These are phyloP conservation scores for Hericium erinaceus DNA, from an alignment of 768 basidiomycete species.

Conservation along the genomic window DNA sequence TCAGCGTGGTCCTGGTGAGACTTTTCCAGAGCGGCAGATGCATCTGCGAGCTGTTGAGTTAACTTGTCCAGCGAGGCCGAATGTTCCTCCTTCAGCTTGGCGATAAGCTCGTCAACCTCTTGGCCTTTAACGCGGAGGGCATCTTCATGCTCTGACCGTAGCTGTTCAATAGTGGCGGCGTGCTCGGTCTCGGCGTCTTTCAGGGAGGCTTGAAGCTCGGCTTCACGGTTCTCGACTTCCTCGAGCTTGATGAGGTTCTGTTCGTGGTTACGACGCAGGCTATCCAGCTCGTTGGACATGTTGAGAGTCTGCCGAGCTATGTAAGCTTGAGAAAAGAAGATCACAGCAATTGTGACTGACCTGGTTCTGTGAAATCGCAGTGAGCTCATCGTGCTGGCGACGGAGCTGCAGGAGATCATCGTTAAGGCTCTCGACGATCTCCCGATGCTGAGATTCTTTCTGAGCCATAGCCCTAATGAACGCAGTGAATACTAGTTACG, in stretches of 20 bases:
- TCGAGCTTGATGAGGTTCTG: conserved; percentile 45
- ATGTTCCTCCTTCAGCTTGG: conserved; percentile 42
- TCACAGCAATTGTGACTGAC: conserved; percentile 28
- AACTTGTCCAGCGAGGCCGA: conserved; percentile 26
- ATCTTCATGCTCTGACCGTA: conserved; percentile 37
- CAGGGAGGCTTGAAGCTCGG: conserved; percentile 40
- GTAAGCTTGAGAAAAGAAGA: neutral
- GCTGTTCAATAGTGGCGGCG: conserved; percentile 34
- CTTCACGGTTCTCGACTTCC: conserved; percentile 46
- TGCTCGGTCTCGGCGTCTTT: conserved; percentile 44
- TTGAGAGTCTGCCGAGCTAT: conserved; percentile 51
- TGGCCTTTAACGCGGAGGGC: conserved; percentile 31
- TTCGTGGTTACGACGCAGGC: conserved; percentile 52
- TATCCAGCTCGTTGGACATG: conserved; percentile 82
- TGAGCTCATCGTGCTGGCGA: conserved; percentile 75
- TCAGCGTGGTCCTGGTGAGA: conserved; percentile 49
- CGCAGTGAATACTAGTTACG: conserved; percentile 9
- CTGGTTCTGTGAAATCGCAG: conserved; percentile 76
- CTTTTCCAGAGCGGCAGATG: conserved; percentile 22
- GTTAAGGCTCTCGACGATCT: conserved; percentile 66
- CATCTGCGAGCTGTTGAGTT: conserved; percentile 22
- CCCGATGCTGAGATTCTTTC: conserved; percentile 87
- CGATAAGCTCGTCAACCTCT: conserved; percentile 33
- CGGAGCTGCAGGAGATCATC: conserved; percentile 58
- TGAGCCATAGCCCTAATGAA: conserved; percentile 83